These are phyloP conservation scores for Flaveria trinervia DNA, from an alignment of 129 eudicot genomes.

Conservation along the genomic window DNA sequence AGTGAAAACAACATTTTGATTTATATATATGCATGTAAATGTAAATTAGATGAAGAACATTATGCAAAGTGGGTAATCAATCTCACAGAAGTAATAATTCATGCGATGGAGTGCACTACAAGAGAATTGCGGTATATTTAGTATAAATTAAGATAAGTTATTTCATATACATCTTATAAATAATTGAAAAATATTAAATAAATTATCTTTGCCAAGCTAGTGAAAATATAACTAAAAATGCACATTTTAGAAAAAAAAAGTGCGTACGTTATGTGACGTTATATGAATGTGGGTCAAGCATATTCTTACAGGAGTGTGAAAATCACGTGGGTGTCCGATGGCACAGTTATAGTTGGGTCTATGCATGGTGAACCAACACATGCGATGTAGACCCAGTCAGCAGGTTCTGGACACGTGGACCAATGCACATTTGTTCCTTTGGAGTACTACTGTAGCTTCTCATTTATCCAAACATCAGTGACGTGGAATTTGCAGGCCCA, in stretches of 20 bases:
- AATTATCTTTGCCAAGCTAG: background rate
- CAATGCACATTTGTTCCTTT: background rate
- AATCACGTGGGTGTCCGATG: slow-evolving; percentile 7
- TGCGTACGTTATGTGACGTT: background rate
- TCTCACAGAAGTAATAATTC: too few relatives aligned
- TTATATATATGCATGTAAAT: too few relatives aligned
- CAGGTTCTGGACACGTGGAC: background rate
- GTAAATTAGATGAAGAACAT: too few relatives aligned
- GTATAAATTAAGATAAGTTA: background rate
- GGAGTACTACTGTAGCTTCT: background rate
- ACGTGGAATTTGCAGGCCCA: background rate
- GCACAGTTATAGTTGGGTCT: background rate
- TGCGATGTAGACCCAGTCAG: background rate
- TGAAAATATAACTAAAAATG: too few relatives aligned
- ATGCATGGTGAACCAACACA: background rate
- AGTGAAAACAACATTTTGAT: too few relatives aligned
- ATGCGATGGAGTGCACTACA: too few relatives aligned
- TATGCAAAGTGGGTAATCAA: too few relatives aligned
- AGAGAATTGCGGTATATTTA: background rate
- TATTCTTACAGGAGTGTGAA: background rate
- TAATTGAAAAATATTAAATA: background rate
- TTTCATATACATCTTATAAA: background rate
- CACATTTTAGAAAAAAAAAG: background rate
- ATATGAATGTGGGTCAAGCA: background rate
- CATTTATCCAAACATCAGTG: too few relatives aligned